Base-by-base conservation (phyloP, 768 basidiomycete genomes). In the Trametes villosa region DNA sequence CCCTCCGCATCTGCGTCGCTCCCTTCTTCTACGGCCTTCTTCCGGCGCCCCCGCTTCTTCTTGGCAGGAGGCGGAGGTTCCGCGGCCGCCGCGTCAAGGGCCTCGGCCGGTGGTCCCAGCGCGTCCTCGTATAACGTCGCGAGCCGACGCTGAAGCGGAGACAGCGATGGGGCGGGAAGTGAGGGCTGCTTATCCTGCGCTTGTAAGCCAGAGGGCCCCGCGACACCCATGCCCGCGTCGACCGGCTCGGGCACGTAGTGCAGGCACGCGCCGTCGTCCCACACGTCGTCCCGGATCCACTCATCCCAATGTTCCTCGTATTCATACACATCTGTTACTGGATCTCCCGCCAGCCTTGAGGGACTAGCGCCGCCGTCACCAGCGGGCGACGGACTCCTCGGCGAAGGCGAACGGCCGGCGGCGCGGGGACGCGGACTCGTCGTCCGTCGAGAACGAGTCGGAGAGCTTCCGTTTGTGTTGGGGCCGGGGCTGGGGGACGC, bases 221-320 rank as follows among this genome's bases (percentile, higher is more conserved):
- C 33, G 20, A 13, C 20, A 17, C 38, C 30, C 8, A 12, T 33
- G 47, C 17, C 52, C 31, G 3, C 29, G 44, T 29, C 20, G 49
- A 60, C n/a, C n/a, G n/a, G 26, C n/a, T 66, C 63, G 9, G 76
- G 74, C 47, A 75, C 71, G 59, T 71, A 77, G 69, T 76, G 76
- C 31, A 77, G 65, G 61, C 70, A 74, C 15, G 70, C 74, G 65
- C 70, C 71, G 59, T 76, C 73, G 56, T 44, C 26, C 65, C 59
- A 59, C 12, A 22, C 41, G n/a, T 57, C 57, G 24, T 56, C n/a
- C n/a, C n/a, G 45, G n/a, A 52, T 36, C 52, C 53, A 49, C 11
- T 55, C 48, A 34, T 60, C 33, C 53, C 53, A 40, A 12, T 53
- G 41, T 33, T 60, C 44, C 3, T 65, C 36, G 36, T 56, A 51